phyloP scores from a whole-genome alignment of 1,284 basidiomycete genomes.

The Ceraceosorus bombacis region DNA sequence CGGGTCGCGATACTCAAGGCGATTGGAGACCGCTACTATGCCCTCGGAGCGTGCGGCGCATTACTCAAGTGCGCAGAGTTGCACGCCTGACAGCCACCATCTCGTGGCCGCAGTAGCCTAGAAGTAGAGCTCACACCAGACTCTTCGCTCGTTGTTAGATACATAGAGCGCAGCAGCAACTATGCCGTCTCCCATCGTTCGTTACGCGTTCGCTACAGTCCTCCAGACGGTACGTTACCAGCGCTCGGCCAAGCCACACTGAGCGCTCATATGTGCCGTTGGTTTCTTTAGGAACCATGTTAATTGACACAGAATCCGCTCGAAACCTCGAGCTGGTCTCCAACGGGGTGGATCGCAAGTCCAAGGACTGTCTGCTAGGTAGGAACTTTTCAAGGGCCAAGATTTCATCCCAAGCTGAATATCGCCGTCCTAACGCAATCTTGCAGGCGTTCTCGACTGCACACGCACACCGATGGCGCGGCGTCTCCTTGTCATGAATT shows the following conservation, averaged over 20 bases:
- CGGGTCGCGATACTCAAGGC: conserved; percentile 2
- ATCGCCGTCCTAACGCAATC: not conserved
- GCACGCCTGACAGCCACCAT: not conserved
- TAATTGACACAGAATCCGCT: conserved; percentile 4
- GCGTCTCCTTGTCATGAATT: conserved; percentile 11
- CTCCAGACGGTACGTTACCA: conserved; percentile 3
- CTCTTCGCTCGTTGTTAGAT: not conserved
- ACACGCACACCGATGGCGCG: conserved; percentile 10
- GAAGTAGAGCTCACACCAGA: not conserved
- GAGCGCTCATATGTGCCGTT: too few relatives aligned
- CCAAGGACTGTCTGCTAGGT: conserved; percentile 1
- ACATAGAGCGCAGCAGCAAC: conserved; percentile 3
- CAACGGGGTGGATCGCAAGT: not conserved
- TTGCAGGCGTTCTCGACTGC: conserved; percentile 3
- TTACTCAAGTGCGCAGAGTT: conserved; percentile 7
- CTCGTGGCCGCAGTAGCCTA: not conserved
- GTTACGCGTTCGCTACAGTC: conserved; percentile 5
- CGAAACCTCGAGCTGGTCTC: conserved; percentile 10
- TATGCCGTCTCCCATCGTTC: not conserved
- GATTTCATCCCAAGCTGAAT: not conserved
- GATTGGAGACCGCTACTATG: conserved; percentile 8
- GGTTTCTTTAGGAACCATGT: conserved; percentile 6
- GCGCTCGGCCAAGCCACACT: not conserved
- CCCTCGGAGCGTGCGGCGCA: conserved; percentile 9
- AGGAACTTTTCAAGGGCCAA: not conserved